phyloP scores from a whole-genome alignment of 805 yeast species.

The Teunomyces stri region DNA sequence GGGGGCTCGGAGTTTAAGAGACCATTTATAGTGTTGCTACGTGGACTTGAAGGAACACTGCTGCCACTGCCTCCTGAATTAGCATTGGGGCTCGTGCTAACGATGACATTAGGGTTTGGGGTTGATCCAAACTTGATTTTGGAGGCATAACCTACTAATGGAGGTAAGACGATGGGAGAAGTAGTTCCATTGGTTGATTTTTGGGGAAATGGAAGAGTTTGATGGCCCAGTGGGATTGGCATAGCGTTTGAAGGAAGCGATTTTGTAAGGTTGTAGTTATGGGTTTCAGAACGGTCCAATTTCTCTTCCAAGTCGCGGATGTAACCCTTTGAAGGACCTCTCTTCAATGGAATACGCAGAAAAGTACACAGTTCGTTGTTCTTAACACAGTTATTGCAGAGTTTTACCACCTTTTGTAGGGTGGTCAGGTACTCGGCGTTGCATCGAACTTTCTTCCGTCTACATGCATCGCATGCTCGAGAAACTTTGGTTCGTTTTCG shows the following conservation, averaged over 20 bases:
- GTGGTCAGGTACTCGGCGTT: slow-evolving; percentile 53
- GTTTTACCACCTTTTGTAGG: slow-evolving; percentile 46
- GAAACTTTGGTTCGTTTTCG: slow-evolving; percentile 72
- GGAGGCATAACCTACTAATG: slow-evolving; percentile 19
- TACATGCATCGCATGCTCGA: slow-evolving; percentile 78
- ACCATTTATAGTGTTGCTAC: slow-evolving; percentile 10
- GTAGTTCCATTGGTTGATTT: slow-evolving; percentile 8
- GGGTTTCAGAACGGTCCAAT: slow-evolving; percentile 18
- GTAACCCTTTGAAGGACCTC: slow-evolving; percentile 80
- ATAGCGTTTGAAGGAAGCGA: neutral
- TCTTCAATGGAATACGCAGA: slow-evolving; percentile 66
- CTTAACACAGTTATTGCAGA: slow-evolving; percentile 63
- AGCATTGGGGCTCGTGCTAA: slow-evolving; percentile 5
- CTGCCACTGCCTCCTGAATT: neutral
- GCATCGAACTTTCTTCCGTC: slow-evolving; percentile 70
- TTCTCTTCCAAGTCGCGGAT: slow-evolving; percentile 43
- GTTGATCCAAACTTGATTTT: slow-evolving; percentile 5
- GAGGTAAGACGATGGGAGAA: slow-evolving; percentile 31
- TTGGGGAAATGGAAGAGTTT: slow-evolving; percentile 12
- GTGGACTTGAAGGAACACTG: slow-evolving; percentile 8
- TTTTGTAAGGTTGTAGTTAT: slow-evolving; percentile 4
- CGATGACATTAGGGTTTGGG: slow-evolving; percentile 2
- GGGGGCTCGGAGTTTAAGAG: slow-evolving; percentile 10
- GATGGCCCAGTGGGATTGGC: slow-evolving; percentile 6
- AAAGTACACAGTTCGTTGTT: slow-evolving; percentile 63